Evolutionary conservation across 2,329 filamentous ascomycete species (phyloP).

Genomic region (Cladosporium oxysporum): DNA sequence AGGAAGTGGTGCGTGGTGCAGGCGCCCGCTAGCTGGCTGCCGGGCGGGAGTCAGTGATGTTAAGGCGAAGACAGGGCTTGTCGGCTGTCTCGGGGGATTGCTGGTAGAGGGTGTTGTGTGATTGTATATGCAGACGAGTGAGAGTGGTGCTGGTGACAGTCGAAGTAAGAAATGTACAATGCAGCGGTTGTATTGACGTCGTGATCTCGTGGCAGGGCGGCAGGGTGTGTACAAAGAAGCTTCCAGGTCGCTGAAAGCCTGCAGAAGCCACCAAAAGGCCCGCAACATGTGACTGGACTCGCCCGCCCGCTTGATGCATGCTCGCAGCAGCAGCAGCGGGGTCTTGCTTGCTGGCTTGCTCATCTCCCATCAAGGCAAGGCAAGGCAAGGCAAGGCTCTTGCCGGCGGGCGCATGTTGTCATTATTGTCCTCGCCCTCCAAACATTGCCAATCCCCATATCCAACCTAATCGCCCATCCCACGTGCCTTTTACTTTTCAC

Average conservation of each 20-base stretch:
- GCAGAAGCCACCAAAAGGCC: conserved; percentile 1
- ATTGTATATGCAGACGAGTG: not conserved
- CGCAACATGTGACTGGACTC: not conserved
- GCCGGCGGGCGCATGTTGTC: not conserved
- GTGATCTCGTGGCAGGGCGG: not conserved
- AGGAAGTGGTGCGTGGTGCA: conserved; percentile 4
- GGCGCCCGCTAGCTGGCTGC: conserved; percentile 7
- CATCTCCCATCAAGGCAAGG: not conserved
- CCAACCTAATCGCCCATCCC: conserved; percentile 1
- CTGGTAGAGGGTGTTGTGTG: not conserved
- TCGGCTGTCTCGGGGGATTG: not conserved
- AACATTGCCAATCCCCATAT: conserved; percentile 11
- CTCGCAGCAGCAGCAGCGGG: not conserved
- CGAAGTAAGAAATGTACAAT: not conserved
- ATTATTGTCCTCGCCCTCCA: conserved; percentile 7
- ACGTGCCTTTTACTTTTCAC: not conserved
- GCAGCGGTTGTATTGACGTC: not conserved
- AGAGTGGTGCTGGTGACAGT: not conserved
- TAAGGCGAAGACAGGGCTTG: not conserved
- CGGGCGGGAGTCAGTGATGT: not conserved
- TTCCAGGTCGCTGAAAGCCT: conserved; percentile 3
- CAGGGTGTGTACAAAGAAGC: conserved; percentile 15
- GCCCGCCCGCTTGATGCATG: not conserved
- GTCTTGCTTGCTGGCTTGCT: not conserved
- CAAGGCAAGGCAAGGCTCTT: not conserved